Evolutionary conservation across 1,139 yeast genomes (phyloP).

Genomic region (Pichia sp.): DNA sequence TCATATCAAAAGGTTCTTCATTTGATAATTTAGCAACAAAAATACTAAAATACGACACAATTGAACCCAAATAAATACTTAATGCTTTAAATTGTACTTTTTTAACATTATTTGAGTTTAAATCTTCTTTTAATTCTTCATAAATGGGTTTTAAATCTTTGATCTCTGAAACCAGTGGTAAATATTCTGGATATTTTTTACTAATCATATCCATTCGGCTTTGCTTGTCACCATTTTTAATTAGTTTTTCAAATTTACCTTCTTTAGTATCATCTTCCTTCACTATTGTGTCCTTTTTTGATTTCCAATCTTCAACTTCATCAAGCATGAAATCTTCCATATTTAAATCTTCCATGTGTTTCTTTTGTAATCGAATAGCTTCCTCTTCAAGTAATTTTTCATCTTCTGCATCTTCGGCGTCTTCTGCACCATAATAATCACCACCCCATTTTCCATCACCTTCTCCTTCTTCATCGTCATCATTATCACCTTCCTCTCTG

Average conservation of each 20-base stretch:
- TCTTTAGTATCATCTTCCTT: slow-evolving; percentile 29
- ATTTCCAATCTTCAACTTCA: slow-evolving; percentile 70
- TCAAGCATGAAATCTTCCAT: slow-evolving; percentile 83
- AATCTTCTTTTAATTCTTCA: slow-evolving; percentile 28
- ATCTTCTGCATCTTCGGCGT: slow-evolving; percentile 57
- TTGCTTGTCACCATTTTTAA: slow-evolving; percentile 33
- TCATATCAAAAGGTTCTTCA: slow-evolving; percentile 62
- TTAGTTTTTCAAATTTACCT: slow-evolving; percentile 20
- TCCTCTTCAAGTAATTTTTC: slow-evolving; percentile 79
- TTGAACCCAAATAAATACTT: slow-evolving; percentile 67
- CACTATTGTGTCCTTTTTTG: slow-evolving; percentile 30
- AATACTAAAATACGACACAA: slow-evolving; percentile 69
- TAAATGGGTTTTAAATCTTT: slow-evolving; percentile 41
- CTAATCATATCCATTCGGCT: slow-evolving; percentile 45
- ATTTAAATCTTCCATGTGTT: slow-evolving; percentile 71
- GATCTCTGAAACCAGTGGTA: slow-evolving; percentile 69
- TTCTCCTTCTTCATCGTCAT: slow-evolving; percentile 32
- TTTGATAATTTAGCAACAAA: slow-evolving; percentile 50
- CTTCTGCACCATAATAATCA: slow-evolving; percentile 78
- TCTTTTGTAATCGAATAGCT: slow-evolving; percentile 81
- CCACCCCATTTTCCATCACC: slow-evolving; percentile 73
- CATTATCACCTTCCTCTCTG: slow-evolving; percentile 31
- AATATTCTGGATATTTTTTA: slow-evolving; percentile 75
- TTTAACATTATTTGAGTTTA: slow-evolving; percentile 32
- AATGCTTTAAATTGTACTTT: slow-evolving; percentile 58